Conservation (phyloP, 2,329 filamentous ascomycete genomes). For the Penicillium griseofulvum region DNA sequence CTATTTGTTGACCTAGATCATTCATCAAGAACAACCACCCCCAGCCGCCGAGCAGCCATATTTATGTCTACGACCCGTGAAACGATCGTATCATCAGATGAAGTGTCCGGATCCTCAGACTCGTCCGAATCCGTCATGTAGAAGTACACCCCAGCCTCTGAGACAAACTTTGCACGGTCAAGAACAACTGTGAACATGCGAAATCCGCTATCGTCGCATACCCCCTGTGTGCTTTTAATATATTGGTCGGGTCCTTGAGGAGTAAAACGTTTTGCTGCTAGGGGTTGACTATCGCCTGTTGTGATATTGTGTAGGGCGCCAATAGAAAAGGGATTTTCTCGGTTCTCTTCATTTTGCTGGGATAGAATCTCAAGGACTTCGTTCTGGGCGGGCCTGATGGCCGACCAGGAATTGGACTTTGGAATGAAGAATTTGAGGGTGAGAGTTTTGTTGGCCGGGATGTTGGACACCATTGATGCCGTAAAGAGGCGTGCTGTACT, state of each 20-base stretch:
- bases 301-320: slow-evolving; percentile 11
- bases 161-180: too few species aligned
- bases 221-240: too few species aligned
- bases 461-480: slow-evolving; percentile 3
- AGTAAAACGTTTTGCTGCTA: too few species aligned
- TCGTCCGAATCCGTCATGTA: too few species aligned
- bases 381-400: slow-evolving; percentile 12
- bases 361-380: slow-evolving; percentile 3
- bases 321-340: slow-evolving; percentile 2
- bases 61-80: slow-evolving; percentile 6
- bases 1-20: too few species aligned
- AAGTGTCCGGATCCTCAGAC: too few species aligned
- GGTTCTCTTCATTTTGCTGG: background rate
- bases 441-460: slow-evolving; percentile 9
- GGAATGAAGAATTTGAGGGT: slow-evolving; percentile 16
- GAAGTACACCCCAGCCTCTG: too few species aligned
- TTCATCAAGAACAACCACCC: slow-evolving; percentile 8
- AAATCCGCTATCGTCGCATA: too few species aligned
- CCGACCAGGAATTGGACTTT: slow-evolving; percentile 11
- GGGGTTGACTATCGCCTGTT: too few species aligned
- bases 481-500: slow-evolving; percentile 16
- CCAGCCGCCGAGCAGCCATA: slow-evolving; percentile 12
- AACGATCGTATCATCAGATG: slow-evolving; percentile 8
- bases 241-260: too few species aligned
- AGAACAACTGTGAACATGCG: too few species aligned